These are phyloP conservation scores for Acmispon strigosus DNA, from an alignment of 306 rosid species.

Conservation along the genomic window DNA sequence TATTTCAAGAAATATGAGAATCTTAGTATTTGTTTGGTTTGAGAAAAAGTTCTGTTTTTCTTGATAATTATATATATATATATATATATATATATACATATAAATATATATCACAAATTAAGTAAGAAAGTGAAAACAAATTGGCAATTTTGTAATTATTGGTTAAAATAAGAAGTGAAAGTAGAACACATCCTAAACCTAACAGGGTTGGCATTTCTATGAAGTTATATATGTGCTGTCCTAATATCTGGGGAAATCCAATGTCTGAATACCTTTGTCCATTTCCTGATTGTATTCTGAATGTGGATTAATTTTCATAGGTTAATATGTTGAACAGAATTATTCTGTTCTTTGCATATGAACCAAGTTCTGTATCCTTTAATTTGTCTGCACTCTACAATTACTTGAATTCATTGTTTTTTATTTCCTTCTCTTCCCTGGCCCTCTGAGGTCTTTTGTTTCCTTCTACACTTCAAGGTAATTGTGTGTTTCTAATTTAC, in stretches of 20 bases:
- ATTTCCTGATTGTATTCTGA: background rate
- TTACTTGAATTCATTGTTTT: background rate
- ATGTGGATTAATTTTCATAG: background rate
- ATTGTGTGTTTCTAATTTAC: background rate
- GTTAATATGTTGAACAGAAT: background rate
- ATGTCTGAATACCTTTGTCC: background rate
- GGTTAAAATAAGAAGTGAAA: too few relatives aligned
- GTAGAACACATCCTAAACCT: too few relatives aligned
- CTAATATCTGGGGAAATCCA: background rate
- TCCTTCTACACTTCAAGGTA: background rate
- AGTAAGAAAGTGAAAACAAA: too few relatives aligned
- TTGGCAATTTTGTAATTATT: too few relatives aligned
- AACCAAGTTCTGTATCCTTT: background rate
- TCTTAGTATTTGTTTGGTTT: too few relatives aligned
- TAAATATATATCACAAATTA: too few relatives aligned
- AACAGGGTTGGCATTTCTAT: background rate
- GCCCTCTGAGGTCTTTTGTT: background rate
- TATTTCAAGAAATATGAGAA: too few relatives aligned
- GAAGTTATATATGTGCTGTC: background rate
- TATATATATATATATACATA: too few relatives aligned
- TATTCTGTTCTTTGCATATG: background rate
- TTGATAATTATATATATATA: too few relatives aligned
- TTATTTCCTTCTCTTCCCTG: background rate
- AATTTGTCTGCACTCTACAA: background rate
- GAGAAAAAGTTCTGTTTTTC: too few relatives aligned